Evolutionary conservation across 805 yeast species (phyloP).

Genomic region (Kurtzmaniella cleridarum): DNA sequence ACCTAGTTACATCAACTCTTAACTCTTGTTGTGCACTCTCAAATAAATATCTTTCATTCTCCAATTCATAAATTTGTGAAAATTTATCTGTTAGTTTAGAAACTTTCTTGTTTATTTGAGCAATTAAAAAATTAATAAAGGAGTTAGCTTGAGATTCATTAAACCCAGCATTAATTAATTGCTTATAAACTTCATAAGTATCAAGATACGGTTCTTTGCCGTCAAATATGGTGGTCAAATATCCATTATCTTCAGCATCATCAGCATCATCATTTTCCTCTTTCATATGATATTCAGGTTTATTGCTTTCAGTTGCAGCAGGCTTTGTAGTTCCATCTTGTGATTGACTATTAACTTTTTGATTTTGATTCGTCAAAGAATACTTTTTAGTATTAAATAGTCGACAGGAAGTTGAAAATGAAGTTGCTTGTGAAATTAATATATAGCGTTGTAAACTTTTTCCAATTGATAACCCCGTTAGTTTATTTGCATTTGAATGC

Average conservation of each 20-base stretch:
- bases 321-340: too few relatives aligned
- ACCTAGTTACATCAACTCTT: conserved; percentile 66
- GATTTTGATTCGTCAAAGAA: too few relatives aligned
- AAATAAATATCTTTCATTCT: conserved; percentile 82
- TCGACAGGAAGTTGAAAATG: too few relatives aligned
- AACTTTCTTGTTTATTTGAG: conserved; percentile 38
- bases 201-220: conserved; percentile 41
- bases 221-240: conserved; percentile 54
- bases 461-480: too few relatives aligned
- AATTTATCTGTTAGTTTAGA: conserved; percentile 41
- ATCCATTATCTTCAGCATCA: conserved; percentile 6
- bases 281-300: background rate
- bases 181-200: conserved; percentile 48
- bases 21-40: conserved; percentile 91
- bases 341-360: too few relatives aligned
- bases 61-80: conserved; percentile 61
- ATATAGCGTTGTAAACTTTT: too few relatives aligned
- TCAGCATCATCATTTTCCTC: background rate
- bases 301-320: too few relatives aligned
- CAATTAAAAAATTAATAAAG: conserved; percentile 44
- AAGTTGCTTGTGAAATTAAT: too few relatives aligned
- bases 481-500: too few relatives aligned
- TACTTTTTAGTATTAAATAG: too few relatives aligned
- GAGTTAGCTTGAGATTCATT: conserved; percentile 56
- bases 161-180: conserved; percentile 53